Evolutionary conservation across 192 early-diverging fungal genomes (phyloP), one percentile per base, ranked within the genome.

Genomic region (Lobosporangium transversale): DNA sequence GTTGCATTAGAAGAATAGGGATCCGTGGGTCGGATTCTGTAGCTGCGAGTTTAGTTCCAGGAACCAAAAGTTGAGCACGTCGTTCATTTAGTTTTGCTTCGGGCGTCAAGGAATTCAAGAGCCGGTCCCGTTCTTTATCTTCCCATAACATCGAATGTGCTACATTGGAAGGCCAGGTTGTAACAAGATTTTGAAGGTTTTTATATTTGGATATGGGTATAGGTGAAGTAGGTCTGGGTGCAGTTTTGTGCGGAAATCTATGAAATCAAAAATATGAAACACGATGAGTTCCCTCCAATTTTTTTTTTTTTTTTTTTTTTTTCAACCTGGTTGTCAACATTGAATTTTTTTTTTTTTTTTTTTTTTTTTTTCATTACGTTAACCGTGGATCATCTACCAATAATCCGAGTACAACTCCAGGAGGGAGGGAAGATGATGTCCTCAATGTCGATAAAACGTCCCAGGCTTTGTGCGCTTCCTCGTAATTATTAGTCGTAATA

Each of bases 371-470:
- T 15, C 56, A 71, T 21, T 86, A 92, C 87, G 60, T 85, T 63
- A 97, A 62, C 27, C 97, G 88, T 2, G 96, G 97, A 59, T 99
- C 97, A 27, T 92, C 67, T 14, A 95, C 89, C 8, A 84, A 85
- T 54, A 99, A 79, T 4, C 89, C 92, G 9, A 99, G 44, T 0
- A 94, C 91, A 40, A 87, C 81, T n/a, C 93, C 93, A 11, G 92
- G 83, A 3, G 96, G 90, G 43, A 98, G 73, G 1, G 91, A 90
- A 0, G 89, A 84, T 2, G 95, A 85, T 26, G 89, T 87, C 26
- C 86, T 80, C 47, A 93, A 58, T 24, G 53, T 43, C 18, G 81
- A 76, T 20, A 91, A 54, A 5, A 49, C 51, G 8, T 63, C 68
- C 89, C 89, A 92, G 0, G 61, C 24, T 53, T 74, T 84, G 37